Conservation (phyloP, 2,329 filamentous ascomycete species). For the Stachybotrys elegans region DNA sequence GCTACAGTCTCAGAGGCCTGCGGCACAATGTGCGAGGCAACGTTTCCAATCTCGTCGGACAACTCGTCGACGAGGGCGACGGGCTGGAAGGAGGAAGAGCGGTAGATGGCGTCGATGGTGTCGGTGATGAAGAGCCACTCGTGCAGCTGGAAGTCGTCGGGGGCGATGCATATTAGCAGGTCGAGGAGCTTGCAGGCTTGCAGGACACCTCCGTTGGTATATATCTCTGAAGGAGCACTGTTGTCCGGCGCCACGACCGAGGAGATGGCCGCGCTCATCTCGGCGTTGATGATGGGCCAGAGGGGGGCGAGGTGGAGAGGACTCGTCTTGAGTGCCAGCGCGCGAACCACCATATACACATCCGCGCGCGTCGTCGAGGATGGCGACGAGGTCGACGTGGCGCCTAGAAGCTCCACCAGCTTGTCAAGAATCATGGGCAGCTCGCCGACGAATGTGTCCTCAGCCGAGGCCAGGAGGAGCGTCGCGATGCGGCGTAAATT, state of each 20-base stretch:
- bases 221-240: conserved; percentile 61
- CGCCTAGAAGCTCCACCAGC: conserved; percentile 77
- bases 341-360: conserved; percentile 81
- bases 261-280: conserved; percentile 74
- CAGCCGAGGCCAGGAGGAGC: conserved; percentile 68
- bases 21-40: conserved; percentile 23
- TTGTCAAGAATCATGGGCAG: conserved; percentile 73
- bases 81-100: conserved; percentile 62
- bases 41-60: conserved; percentile 64
- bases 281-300: conserved; percentile 86
- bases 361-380: conserved; percentile 87
- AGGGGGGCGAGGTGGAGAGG: conserved; percentile 75
- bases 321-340: conserved; percentile 73
- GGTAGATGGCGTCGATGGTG: conserved; percentile 92
- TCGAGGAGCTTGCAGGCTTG: conserved; percentile 95
- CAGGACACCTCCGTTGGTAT: conserved; percentile 70
- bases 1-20: conserved; percentile 30
- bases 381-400: conserved; percentile 83
- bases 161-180: conserved; percentile 75
- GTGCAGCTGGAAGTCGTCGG: conserved; percentile 96
- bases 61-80: conserved; percentile 80
- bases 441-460: conserved; percentile 77
- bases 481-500: conserved; percentile 80
- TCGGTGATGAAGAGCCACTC: conserved; percentile 98
- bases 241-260: conserved; percentile 66